phyloP scores from a whole-genome alignment of 257 asterid species.

The Rubia yunnanensis region DNA sequence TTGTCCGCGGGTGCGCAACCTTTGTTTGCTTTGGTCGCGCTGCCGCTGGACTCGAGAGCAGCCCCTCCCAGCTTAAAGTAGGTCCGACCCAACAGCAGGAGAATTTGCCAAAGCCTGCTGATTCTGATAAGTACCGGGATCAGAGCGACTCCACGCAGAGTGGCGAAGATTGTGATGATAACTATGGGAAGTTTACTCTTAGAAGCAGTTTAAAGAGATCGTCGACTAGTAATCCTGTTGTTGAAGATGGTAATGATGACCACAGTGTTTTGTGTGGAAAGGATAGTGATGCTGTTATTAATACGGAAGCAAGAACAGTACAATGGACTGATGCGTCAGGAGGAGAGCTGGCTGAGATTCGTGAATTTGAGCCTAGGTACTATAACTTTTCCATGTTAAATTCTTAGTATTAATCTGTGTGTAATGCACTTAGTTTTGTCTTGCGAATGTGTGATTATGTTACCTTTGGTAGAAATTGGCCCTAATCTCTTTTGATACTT shows the following conservation, averaged over 20 bases:
- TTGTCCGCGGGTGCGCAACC: conserved; percentile 76
- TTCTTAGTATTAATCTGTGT: not conserved
- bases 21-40: conserved; percentile 80
- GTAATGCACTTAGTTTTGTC: not conserved
- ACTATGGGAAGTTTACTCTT: conserved; percentile 27
- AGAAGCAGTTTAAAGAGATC: conserved; percentile 80
- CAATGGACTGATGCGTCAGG: conserved; percentile 88
- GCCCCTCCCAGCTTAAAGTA: conserved; percentile 59
- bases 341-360: conserved; percentile 80
- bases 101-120: conserved; percentile 30
- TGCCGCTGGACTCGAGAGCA: conserved; percentile 63
- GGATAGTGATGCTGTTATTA: conserved; percentile 28
- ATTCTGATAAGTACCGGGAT: conserved; percentile 32
- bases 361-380: conserved; percentile 95
- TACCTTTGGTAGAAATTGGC: not conserved
- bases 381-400: not conserved
- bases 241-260: conserved; percentile 22
- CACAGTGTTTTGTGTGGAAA: conserved; percentile 23
- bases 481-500: not conserved
- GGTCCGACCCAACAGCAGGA: conserved; percentile 60
- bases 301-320: conserved; percentile 59
- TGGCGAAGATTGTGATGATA: conserved; percentile 28
- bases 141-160: conserved; percentile 19
- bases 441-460: not conserved
- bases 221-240: conserved; percentile 17